phyloP scores from a whole-genome alignment of 2,329 filamentous ascomycete genomes.

The Samsoniella hepiali region DNA sequence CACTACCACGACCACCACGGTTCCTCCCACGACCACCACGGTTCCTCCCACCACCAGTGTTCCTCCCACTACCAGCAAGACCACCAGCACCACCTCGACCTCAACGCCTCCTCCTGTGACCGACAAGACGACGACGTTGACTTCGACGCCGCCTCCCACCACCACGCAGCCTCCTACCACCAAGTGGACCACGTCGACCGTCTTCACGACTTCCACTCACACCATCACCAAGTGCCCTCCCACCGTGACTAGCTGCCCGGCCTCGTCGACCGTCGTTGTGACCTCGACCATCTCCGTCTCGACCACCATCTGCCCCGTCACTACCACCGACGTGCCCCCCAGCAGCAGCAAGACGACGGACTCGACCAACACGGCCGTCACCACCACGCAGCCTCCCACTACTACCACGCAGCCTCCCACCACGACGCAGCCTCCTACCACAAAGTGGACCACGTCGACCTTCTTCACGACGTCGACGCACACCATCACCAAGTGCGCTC shows the following conservation, averaged over 20 bases:
- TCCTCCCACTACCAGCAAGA: slow-evolving; percentile 18
- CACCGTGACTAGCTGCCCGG: slow-evolving; percentile 31
- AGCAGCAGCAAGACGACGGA: background rate
- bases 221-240: slow-evolving; percentile 27
- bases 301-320: slow-evolving; percentile 44
- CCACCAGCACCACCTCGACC: slow-evolving; percentile 31
- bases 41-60: background rate
- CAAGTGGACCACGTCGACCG: slow-evolving; percentile 30
- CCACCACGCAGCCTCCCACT: slow-evolving; percentile 8
- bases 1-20: slow-evolving; percentile 16
- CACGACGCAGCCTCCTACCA: slow-evolving; percentile 17
- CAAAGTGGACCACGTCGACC: slow-evolving; percentile 31
- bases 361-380: background rate
- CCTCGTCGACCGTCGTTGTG: slow-evolving; percentile 25
- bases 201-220: slow-evolving; percentile 29
- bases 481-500: slow-evolving; percentile 25
- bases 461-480: slow-evolving; percentile 29
- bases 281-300: slow-evolving; percentile 34
- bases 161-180: slow-evolving; percentile 18
- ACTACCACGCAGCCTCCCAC: slow-evolving; percentile 9
- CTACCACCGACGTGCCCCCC: slow-evolving; percentile 12
- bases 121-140: background rate
- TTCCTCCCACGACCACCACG: slow-evolving; percentile 9
- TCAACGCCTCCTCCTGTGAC: background rate
- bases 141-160: slow-evolving; percentile 8